Evolutionary conservation across 192 early-diverging fungal genomes (phyloP).

Genomic region (Linnemannia zychae): DNA sequence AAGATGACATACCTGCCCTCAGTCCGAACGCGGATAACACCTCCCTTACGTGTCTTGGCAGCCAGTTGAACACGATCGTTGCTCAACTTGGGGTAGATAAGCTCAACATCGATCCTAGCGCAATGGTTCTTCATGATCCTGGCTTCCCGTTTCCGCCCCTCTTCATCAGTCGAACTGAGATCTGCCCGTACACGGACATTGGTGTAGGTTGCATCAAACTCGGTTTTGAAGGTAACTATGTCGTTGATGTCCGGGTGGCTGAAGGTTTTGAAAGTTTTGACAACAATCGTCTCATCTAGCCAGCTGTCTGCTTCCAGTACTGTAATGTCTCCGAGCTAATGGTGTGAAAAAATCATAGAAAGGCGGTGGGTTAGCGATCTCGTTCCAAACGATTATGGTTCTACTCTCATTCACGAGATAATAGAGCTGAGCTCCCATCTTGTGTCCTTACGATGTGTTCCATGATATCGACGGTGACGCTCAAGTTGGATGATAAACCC

Average conservation of each 20-base stretch:
- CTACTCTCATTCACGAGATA: background rate
- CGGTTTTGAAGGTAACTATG: background rate
- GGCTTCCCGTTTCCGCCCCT: background rate
- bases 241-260: background rate
- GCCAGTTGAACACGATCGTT: background rate
- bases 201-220: background rate
- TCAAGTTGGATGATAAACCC: background rate
- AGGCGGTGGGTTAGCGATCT: background rate
- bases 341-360: background rate
- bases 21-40: background rate
- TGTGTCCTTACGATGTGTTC: background rate
- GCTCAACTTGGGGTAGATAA: background rate
- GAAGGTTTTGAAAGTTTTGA: background rate
- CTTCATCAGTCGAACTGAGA: background rate
- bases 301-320: background rate
- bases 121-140: background rate
- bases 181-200: background rate
- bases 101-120: background rate
- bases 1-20: background rate
- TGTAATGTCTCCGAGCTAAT: background rate
- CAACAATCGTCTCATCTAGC: background rate
- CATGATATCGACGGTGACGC: background rate
- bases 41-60: background rate
- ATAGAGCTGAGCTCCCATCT: background rate
- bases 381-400: too few species aligned